Evolutionary conservation across 345 rosid species (phyloP).

Genomic region (Punica granatum): DNA sequence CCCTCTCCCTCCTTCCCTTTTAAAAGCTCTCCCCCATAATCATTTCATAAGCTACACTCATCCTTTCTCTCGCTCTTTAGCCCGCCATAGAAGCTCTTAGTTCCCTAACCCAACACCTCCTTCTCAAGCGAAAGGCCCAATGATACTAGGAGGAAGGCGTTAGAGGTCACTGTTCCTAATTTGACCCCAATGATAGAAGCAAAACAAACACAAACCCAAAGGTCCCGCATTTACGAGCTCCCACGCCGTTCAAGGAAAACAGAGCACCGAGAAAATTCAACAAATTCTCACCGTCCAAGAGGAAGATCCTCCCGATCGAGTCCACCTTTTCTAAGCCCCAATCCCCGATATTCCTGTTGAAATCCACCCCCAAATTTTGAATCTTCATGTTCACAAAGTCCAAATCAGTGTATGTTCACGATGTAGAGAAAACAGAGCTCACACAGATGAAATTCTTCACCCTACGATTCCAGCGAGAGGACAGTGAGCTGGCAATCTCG

Average conservation of each 20-base stretch:
- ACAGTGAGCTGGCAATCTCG: slow-evolving; percentile 19
- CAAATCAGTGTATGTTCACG: slow-evolving; percentile 23
- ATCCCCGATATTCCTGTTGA: slow-evolving; percentile 51
- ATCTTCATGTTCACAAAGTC: slow-evolving; percentile 47
- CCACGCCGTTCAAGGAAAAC: background rate
- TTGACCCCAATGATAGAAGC: slow-evolving; percentile 7
- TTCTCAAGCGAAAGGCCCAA: slow-evolving; percentile 2
- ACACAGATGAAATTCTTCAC: slow-evolving; percentile 25
- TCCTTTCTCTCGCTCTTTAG: background rate
- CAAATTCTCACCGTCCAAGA: slow-evolving; percentile 28
- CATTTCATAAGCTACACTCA: background rate
- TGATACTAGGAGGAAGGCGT: background rate
- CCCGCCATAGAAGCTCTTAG: slow-evolving; percentile 56
- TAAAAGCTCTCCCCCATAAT: background rate
- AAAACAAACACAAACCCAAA: slow-evolving; percentile 13
- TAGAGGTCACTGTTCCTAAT: slow-evolving; percentile 60
- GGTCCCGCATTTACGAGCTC: slow-evolving; percentile 4
- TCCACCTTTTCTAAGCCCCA: slow-evolving; percentile 34
- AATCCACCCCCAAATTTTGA: slow-evolving; percentile 55
- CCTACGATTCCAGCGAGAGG: slow-evolving; percentile 34
- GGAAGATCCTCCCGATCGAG: slow-evolving; percentile 69
- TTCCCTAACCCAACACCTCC: slow-evolving; percentile 37
- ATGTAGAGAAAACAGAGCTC: slow-evolving; percentile 16
- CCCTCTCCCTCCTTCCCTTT: background rate
- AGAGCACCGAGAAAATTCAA: slow-evolving; percentile 4